These are phyloP conservation scores for Nemania sp. DNA, from an alignment of 2,329 filamentous ascomycete genomes.

Conservation along the genomic window DNA sequence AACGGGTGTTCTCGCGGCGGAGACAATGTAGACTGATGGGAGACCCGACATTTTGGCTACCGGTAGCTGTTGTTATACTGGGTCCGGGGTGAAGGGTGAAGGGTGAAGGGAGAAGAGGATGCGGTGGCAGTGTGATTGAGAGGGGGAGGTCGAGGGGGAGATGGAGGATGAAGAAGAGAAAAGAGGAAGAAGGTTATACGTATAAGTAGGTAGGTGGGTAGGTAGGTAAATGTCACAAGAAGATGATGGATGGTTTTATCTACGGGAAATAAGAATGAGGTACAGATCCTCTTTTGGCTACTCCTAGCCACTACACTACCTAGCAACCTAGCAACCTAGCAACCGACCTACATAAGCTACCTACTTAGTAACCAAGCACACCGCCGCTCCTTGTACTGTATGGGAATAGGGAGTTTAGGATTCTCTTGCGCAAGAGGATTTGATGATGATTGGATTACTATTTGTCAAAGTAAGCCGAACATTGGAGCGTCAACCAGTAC, in stretches of 20 bases:
- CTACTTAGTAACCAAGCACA: conserved; percentile 9
- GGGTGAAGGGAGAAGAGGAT: not conserved
- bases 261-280: conserved; percentile 5
- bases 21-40: conserved; percentile 95
- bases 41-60: conserved; percentile 77
- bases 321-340: too few species aligned
- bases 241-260: conserved; percentile 19
- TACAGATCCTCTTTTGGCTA: conserved; percentile 9
- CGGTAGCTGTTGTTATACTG: conserved; percentile 2
- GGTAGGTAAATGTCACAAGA: not conserved
- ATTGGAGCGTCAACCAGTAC: not conserved
- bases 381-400: conserved; percentile 21
- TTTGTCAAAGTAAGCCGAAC: conserved; percentile 33
- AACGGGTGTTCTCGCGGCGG: conserved; percentile 87
- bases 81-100: too few species aligned
- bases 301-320: not conserved
- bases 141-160: not conserved
- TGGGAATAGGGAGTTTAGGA: not conserved
- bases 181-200: not conserved
- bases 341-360: too few species aligned
- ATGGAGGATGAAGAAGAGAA: not conserved
- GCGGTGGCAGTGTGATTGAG: not conserved
- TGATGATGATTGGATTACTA: conserved; percentile 19
- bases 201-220: too few species aligned
- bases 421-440: conserved; percentile 9